phyloP scores from a whole-genome alignment of 2,329 filamentous ascomycete species.

The Byssothecium circinans region DNA sequence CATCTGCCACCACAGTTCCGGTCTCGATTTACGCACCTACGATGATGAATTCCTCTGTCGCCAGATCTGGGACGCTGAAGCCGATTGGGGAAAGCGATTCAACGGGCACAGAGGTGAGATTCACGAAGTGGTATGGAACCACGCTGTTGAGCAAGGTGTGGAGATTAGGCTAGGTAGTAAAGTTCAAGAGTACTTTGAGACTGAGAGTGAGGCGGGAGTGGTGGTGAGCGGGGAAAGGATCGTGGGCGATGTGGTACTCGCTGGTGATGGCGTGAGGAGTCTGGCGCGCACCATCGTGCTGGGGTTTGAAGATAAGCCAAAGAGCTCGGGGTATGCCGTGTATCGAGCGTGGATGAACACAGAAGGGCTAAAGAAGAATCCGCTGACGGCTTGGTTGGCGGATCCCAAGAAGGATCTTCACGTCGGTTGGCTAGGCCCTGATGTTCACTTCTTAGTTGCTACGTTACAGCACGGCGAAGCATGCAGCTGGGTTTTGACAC shows the following conservation, averaged over 20 bases:
- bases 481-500: conserved; percentile 34
- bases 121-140: conserved; percentile 59
- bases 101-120: conserved; percentile 64
- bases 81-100: conserved; percentile 52
- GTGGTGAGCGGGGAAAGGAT: conserved; percentile 51
- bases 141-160: conserved; percentile 56
- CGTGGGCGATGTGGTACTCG: conserved; percentile 52
- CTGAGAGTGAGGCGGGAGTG: conserved; percentile 54
- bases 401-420: conserved; percentile 33
- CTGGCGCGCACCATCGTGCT: conserved; percentile 54
- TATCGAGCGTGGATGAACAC: conserved; percentile 49
- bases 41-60: conserved; percentile 62
- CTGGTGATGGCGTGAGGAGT: conserved; percentile 55
- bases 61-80: conserved; percentile 47
- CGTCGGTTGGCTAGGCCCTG: conserved; percentile 31
- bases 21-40: conserved; percentile 62
- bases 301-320: conserved; percentile 54
- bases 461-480: conserved; percentile 32
- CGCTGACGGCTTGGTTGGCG: conserved; percentile 33
- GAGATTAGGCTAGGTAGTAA: conserved; percentile 55
- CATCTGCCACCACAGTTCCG: conserved; percentile 55
- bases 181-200: conserved; percentile 58
- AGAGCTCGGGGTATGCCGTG: conserved; percentile 56
- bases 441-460: conserved; percentile 36
- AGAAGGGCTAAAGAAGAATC: conserved; percentile 28